Evolutionary conservation across 129 eudicot genomes (phyloP), one percentile per base, ranked within the genome.

Genomic region (Glebionis coronaria): DNA sequence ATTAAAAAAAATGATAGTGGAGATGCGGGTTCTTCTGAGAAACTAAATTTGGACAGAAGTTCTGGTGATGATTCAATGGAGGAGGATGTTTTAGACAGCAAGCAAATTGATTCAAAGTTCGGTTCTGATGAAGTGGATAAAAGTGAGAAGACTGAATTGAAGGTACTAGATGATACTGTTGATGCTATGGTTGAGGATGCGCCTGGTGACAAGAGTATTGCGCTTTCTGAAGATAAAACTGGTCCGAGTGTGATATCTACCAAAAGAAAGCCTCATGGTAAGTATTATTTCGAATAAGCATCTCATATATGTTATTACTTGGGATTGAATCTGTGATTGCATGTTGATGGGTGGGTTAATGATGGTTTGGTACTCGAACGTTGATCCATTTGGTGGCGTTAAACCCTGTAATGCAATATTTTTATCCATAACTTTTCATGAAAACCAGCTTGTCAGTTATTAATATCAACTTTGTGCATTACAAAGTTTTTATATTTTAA

Each of bases 1-100:
- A 35, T 61, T 62, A 78, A 77, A 81, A 80, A 82, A 73, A 77
- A 66, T 74, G 80, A 76, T 71, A 75, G 77, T 78, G 85, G 76
- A 40, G 95, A 87, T 65, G 76, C 72, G 59, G 84, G 70, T 44
- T 84, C 83, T 19, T 56, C 87, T 4, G 92, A 84, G 62, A 87
- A 87, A 42, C 66, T 87, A 16, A 82, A 79, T 73, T 67, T 90
- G 56, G 97, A 87, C 60, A 78, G 81, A 60, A 86, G 87, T 78
- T 84, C 89, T 51, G 86, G 85, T 44, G 90, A 90, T 66, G 92
- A 90, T 62, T 90, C 87, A 14, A 80, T 83, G 85, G 88, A 87
- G 38, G 90, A 87, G 73, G 93, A 87, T 85, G 69, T 59, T 2
- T 55, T 70, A 55, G 88, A 85, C 63, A 81, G 84, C 58, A 92